Base-by-base conservation (phyloP, 1,139 yeast genomes). In the Yamadazyma siamensis region DNA sequence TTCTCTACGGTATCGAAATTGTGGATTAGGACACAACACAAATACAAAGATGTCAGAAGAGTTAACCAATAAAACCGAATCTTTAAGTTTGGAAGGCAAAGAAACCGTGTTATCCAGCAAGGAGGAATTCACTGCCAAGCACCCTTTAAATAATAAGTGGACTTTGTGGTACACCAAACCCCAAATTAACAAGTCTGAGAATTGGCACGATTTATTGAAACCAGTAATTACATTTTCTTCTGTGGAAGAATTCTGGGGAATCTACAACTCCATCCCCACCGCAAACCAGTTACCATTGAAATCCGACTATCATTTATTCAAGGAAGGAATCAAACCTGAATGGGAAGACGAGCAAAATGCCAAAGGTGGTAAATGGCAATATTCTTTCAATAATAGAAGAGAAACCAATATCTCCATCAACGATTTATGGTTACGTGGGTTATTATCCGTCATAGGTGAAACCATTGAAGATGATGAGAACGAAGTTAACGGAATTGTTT, bases 231-330 rank as follows among this genome's bases (percentile, higher is more conserved):
- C 95, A 20, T 87, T 91, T 49, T 75, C 81, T 31, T 80, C 96
- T 17, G 97, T 91, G 29, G 99, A 91, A 67, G 97, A 91, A 62
- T 91, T 91, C 68, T 91, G 99, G 99, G 99, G 98, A 16, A 84
- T 89, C 45, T 86, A 80, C 71, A 91, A 91, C 64, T 84, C 95
- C 32, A 82, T 91, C 49, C 97, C 98, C 43, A 80, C 80, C 50
- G 96, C 96, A 34, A 77, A 80, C 46, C 96, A 88, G 56, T 75
- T 91, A 54, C 97, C 97, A 43, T 61, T 82, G 50, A 86, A 83
- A 62, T 85, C 96, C 10, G 98, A 94, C 61, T 91, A 91, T 66
- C 96, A 94, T 59, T 77, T 91, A 55, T 91, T 94, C 72, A 85
- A 91, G 65, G 85, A 84, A 56, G 96, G 91, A 34, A 80, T 94